A percentile compares a stretch with the other conserved stretches of the same genome.
phyloP scores from a whole-genome alignment of 192 early-diverging fungal genomes.

The Linnemannia schmuckeri region DNA sequence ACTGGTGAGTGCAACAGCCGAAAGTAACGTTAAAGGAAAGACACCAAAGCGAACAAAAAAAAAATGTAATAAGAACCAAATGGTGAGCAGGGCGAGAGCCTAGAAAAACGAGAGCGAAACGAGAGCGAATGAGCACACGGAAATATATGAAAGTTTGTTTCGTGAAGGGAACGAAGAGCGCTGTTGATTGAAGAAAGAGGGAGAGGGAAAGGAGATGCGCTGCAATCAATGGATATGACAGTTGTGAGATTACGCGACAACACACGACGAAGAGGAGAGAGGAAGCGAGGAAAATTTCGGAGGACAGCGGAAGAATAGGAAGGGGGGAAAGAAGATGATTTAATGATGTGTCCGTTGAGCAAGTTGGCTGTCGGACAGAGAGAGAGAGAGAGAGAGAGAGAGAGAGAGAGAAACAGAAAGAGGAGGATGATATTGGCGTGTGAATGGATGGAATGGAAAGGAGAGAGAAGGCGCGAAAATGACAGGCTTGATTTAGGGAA shows the following conservation, averaged over 20 bases:
- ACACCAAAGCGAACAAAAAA: not conserved
- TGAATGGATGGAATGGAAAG: not conserved
- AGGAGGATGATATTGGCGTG: not conserved
- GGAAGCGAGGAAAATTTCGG: not conserved
- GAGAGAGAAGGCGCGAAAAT: too few species aligned
- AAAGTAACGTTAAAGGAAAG: not conserved
- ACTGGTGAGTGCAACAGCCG: not conserved
- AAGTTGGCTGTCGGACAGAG: not conserved
- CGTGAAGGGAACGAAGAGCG: not conserved
- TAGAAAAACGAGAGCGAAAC: not conserved
- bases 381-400: not conserved
- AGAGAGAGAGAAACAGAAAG: too few species aligned
- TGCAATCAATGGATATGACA: not conserved
- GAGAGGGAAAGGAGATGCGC: not conserved
- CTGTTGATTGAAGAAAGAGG: not conserved
- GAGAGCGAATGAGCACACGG: constrained; percentile 4
- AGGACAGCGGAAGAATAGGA: not conserved
- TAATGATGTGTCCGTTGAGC: not conserved
- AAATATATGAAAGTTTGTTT: constrained; percentile 13
- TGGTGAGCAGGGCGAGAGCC: constrained; percentile 5
- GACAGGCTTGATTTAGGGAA: too few species aligned
- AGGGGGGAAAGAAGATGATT: too few species aligned
- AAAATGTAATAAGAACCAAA: not conserved
- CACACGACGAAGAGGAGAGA: not conserved
- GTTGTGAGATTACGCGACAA: not conserved